These are phyloP conservation scores for Inonotus hispidus DNA, from an alignment of 1,284 basidiomycete species.

Conservation along the genomic window DNA sequence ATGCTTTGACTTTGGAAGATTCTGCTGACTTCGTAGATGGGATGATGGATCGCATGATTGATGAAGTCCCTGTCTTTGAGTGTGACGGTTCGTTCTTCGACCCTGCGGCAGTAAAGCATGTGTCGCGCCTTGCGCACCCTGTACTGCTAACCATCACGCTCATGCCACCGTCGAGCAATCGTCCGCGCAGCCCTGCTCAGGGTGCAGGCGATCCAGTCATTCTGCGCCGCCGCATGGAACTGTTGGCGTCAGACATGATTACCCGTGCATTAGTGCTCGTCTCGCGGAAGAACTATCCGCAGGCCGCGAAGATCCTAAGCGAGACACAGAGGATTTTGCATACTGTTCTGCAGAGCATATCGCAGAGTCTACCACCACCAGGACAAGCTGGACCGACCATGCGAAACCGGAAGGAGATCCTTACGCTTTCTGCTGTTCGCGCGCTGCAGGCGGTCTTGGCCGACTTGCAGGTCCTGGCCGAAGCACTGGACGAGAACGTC, in stretches of 20 bases:
- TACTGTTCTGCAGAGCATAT: constrained; percentile 77
- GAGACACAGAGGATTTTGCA: constrained; percentile 87
- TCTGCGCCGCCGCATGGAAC: constrained; percentile 88
- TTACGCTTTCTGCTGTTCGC: constrained; percentile 64
- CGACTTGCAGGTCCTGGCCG: constrained; percentile 79
- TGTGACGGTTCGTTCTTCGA: constrained; percentile 92
- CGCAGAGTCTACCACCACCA: constrained; percentile 59
- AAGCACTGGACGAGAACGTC: constrained; percentile 85
- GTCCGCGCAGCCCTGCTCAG: constrained; percentile 40
- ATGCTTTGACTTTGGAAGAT: constrained; percentile 67
- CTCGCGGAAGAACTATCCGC: constrained; percentile 78
- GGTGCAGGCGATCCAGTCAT: constrained; percentile 75
- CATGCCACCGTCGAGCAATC: constrained; percentile 47
- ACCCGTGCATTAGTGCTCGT: constrained; percentile 87
- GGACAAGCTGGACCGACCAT: constrained; percentile 38
- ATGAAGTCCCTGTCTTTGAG: constrained; percentile 89
- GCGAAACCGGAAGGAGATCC: constrained; percentile 69
- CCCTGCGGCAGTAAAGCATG: constrained; percentile 73
- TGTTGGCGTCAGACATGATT: constrained; percentile 91
- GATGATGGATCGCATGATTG: constrained; percentile 88
- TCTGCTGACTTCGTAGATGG: constrained; percentile 68
- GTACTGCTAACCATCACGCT: constrained; percentile 86
- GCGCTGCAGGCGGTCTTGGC: constrained; percentile 79
- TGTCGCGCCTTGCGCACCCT: constrained; percentile 82
- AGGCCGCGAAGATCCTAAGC: constrained; percentile 81